phyloP scores from a whole-genome alignment of 192 early-diverging fungal species.

The Podila verticillata region DNA sequence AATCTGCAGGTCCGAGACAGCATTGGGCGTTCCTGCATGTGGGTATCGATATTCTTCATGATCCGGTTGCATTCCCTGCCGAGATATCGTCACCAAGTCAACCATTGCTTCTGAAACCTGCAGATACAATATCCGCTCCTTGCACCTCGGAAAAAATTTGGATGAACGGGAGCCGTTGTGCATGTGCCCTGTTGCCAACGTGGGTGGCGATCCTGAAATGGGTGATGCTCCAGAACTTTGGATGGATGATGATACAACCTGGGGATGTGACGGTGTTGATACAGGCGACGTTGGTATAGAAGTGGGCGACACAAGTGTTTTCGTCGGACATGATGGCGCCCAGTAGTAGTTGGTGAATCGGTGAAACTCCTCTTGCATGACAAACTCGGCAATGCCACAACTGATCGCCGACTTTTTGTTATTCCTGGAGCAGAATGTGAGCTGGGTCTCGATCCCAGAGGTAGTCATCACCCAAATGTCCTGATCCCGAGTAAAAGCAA shows the following conservation, averaged over 20 bases:
- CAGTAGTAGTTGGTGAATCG: constrained; percentile 73
- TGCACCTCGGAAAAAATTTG: background rate
- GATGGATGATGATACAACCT: background rate
- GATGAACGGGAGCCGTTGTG: background rate
- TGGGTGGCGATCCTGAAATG: background rate
- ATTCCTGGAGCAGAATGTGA: constrained; percentile 64
- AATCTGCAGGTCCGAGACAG: constrained; percentile 59
- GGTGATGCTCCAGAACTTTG: background rate
- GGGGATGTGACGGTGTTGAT: background rate
- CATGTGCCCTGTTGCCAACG: background rate
- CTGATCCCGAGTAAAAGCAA: constrained; percentile 68
- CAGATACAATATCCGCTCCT: constrained; percentile 67
- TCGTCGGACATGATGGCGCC: constrained; percentile 37
- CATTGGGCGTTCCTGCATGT: constrained; percentile 68
- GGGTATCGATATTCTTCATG: constrained; percentile 68
- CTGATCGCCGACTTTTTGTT: constrained; percentile 52
- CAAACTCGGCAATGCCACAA: constrained; percentile 73
- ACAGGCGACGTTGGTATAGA: background rate
- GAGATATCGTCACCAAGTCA: constrained; percentile 57
- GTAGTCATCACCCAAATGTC: constrained; percentile 70
- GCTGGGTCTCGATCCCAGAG: constrained; percentile 62
- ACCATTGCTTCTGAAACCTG: constrained; percentile 67
- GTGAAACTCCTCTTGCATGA: constrained; percentile 81
- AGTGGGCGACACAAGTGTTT: background rate
- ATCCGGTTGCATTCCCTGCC: constrained; percentile 54